These are phyloP conservation scores for Globisporangium takayamanum DNA, from an alignment of 352 stramenopile species.

Conservation along the genomic window DNA sequence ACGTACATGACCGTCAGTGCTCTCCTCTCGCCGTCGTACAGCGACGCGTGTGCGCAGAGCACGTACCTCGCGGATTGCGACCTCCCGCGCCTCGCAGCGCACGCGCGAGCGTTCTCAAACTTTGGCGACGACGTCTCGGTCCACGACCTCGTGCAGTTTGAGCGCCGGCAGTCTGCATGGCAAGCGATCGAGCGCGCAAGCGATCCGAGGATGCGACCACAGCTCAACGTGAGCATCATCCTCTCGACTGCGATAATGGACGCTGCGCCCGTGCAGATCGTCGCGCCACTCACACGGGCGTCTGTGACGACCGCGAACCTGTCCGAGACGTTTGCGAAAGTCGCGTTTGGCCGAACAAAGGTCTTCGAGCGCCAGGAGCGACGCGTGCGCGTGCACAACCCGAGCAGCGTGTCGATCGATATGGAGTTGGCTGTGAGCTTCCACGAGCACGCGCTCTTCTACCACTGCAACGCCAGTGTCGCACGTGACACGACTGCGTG, in stretches of 20 bases:
- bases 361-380: slow-evolving; percentile 18
- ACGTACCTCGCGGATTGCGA: slow-evolving; percentile 36
- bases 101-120: slow-evolving; percentile 19
- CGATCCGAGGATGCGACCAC: neutral
- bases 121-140: slow-evolving; percentile 29
- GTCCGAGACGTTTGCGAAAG: neutral
- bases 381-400: slow-evolving; percentile 38
- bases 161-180: slow-evolving; percentile 30
- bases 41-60: slow-evolving; percentile 18
- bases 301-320: slow-evolving; percentile 15
- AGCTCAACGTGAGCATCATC: slow-evolving; percentile 19
- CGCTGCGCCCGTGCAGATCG: slow-evolving; percentile 24
- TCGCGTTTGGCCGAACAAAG: slow-evolving; percentile 35
- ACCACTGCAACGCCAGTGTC: slow-evolving; percentile 25
- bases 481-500: slow-evolving; percentile 21
- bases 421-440: slow-evolving; percentile 41
- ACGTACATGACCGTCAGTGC: slow-evolving; percentile 6
- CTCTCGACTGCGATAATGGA: slow-evolving; percentile 34
- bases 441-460: slow-evolving; percentile 37
- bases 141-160: slow-evolving; percentile 25
- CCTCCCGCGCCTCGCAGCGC: slow-evolving; percentile 11
- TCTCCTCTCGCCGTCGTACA: slow-evolving; percentile 27
- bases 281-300: slow-evolving; percentile 26
- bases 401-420: slow-evolving; percentile 35
- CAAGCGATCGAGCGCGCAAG: slow-evolving; percentile 1